A percentile compares a stretch with the other conserved stretches of the same genome.
These are phyloP conservation scores for Plasmodium coatneyi DNA, from an alignment of 169 alveolate species.

Conservation along the genomic window DNA sequence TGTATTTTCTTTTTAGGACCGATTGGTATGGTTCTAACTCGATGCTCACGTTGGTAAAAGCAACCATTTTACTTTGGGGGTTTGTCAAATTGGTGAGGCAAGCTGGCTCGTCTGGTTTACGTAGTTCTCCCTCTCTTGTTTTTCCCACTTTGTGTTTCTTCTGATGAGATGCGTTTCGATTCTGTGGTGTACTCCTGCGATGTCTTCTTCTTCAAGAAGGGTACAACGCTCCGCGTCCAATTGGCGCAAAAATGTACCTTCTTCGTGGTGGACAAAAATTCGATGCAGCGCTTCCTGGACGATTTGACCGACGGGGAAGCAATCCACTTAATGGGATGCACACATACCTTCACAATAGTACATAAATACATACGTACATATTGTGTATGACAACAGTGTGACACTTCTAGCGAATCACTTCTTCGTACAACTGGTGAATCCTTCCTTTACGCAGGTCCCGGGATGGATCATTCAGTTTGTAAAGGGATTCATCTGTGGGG, in stretches of 20 bases:
- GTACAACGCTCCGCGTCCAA: background rate
- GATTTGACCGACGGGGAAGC: background rate
- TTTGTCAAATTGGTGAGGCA: background rate
- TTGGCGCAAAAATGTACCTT: background rate
- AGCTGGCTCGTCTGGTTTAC: background rate
- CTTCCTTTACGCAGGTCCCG: background rate
- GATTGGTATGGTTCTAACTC: conserved; percentile 47
- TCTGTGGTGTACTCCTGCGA: background rate
- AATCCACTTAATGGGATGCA: background rate
- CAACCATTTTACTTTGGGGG: conserved; percentile 13
- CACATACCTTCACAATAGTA: background rate
- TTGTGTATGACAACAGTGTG: background rate
- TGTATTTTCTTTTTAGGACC: conserved; percentile 38
- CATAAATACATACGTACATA: background rate
- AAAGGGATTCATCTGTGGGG: background rate
- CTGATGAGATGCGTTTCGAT: background rate
- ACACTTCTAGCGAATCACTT: background rate
- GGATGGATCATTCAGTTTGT: background rate
- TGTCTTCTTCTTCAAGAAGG: background rate
- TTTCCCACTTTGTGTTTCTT: background rate
- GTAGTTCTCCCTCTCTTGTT: background rate
- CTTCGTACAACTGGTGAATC: background rate
- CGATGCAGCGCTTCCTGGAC: background rate
- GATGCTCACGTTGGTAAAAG: background rate
- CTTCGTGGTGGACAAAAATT: background rate